A percentile compares a stretch with the other conserved stretches of the same genome.
These are phyloP conservation scores for Myxozyma monticola DNA, from an alignment of 805 yeast species.

Conservation along the genomic window DNA sequence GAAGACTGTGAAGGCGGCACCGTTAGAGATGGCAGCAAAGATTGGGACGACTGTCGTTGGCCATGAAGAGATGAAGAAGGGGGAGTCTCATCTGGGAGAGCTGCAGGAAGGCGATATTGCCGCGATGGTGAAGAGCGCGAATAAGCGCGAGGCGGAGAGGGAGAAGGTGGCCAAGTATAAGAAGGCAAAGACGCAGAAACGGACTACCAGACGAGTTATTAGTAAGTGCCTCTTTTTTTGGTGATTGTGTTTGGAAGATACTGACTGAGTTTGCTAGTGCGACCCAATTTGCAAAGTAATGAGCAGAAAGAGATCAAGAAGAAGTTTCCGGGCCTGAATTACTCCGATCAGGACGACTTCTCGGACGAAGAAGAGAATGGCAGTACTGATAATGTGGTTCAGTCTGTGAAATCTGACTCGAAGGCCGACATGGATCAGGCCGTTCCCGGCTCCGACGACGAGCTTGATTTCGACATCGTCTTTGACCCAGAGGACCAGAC, in stretches of 20 bases:
- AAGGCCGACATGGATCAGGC: background rate
- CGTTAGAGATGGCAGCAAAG: too few species aligned
- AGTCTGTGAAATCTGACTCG: background rate
- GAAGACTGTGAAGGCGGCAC: background rate
- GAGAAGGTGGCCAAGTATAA: background rate
- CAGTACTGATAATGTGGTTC: background rate
- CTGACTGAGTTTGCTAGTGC: background rate
- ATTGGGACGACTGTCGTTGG: too few species aligned
- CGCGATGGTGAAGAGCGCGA: slow-evolving; percentile 3
- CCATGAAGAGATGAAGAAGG: background rate
- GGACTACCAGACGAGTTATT: slow-evolving; percentile 16
- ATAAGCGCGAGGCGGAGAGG: slow-evolving; percentile 1
- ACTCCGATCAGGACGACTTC: background rate
- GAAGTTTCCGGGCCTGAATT: background rate
- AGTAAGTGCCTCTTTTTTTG: background rate
- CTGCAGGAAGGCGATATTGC: slow-evolving; percentile 14
- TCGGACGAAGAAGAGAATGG: background rate
- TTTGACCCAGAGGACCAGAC: background rate
- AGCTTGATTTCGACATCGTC: background rate
- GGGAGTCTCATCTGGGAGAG: slow-evolving; percentile 25
- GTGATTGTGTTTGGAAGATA: background rate
- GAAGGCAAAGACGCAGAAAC: slow-evolving; percentile 18
- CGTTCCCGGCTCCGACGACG: slow-evolving; percentile 8
- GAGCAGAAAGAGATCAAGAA: background rate
- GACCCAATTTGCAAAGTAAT: background rate